Base-by-base conservation (phyloP, 305 asterid species). In the Fraxinus dipetala region DNA sequence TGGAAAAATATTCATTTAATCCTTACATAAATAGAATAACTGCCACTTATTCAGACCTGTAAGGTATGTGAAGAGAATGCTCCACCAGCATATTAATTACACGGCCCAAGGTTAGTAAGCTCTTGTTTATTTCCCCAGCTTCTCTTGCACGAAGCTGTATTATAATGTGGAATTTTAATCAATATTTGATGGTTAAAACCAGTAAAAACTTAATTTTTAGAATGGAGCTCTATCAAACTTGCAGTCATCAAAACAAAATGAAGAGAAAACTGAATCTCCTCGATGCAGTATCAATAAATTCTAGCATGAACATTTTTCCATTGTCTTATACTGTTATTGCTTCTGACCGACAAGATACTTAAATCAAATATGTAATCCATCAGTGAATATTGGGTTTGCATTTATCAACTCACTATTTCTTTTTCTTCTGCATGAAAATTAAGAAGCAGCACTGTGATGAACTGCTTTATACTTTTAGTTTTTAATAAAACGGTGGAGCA, bases 81-180 rank as follows among this genome's bases (percentile, higher is more conserved):
- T 94, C 98, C 87, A 89, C 96, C 86, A 94, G 84, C 78, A 96
- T 91, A 83, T 90, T 90, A 81, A 94, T 94, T 85, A 92, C 97
- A 30, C 96, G 96, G 34, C 98, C 98, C 85, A 94, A 85, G 14
- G 98, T 92, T 35, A 94, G 91, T 80, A 94, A 89, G 86, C 98
- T 92, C 89, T 93, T 93, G 87, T 94, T 94, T 86, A 94, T 92
- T 85, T 93, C 96, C 80, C 98, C 98, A 3, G 97, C 97, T 90
- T 94, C 98, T 85, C 98, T 89, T 81, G 98, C 98, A 84, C 97
- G 98, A 59, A 89, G 94, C 98, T 92, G 92, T 70, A 65, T 78
- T 34, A 34, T 43, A 26, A 69, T 13, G 34, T 65, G 14, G 73
- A 63, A n/a, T 69, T 76, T 83, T 34, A 67, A 75, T 80, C 56